A percentile compares a stretch with the other conserved stretches of the same genome.
phyloP scores from a whole-genome alignment of 176 grass and related monocot genomes.

The Leersia perrieri region DNA sequence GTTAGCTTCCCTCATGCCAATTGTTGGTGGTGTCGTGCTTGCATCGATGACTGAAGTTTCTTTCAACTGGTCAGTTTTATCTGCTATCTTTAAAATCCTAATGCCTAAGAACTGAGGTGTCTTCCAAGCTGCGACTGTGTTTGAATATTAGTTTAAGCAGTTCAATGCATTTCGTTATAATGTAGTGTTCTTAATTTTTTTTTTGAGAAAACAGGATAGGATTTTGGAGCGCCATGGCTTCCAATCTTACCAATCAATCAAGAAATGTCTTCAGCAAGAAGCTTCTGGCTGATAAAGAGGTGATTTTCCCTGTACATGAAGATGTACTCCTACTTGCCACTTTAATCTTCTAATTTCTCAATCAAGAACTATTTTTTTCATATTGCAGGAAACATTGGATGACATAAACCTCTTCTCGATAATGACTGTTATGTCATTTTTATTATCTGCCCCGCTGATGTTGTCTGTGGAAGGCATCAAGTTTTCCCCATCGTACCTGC shows the following conservation, averaged over 20 bases:
- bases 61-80: conserved; percentile 78
- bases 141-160: not conserved
- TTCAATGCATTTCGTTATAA: not conserved
- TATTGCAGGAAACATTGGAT: conserved; percentile 67
- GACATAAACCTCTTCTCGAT: conserved; percentile 95
- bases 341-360: too few species aligned
- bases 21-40: conserved; percentile 87
- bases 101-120: not conserved
- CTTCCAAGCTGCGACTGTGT: not conserved
- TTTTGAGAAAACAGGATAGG: conserved; percentile 58
- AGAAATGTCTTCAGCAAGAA: conserved; percentile 94
- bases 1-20: conserved; percentile 58
- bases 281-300: conserved; percentile 78
- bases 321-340: not conserved
- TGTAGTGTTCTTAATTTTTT: too few species aligned
- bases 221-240: conserved; percentile 98
- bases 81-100: not conserved
- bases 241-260: conserved; percentile 83
- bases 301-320: conserved; percentile 1
- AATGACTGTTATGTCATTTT: conserved; percentile 90
- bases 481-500: conserved; percentile 74
- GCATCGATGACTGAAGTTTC: conserved; percentile 96
- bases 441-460: conserved; percentile 64
- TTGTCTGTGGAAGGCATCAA: conserved; percentile 75
- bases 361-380: not conserved